These are phyloP conservation scores for Mucor racemosus DNA, from an alignment of 371 early-diverging fungal genomes.

Conservation along the genomic window DNA sequence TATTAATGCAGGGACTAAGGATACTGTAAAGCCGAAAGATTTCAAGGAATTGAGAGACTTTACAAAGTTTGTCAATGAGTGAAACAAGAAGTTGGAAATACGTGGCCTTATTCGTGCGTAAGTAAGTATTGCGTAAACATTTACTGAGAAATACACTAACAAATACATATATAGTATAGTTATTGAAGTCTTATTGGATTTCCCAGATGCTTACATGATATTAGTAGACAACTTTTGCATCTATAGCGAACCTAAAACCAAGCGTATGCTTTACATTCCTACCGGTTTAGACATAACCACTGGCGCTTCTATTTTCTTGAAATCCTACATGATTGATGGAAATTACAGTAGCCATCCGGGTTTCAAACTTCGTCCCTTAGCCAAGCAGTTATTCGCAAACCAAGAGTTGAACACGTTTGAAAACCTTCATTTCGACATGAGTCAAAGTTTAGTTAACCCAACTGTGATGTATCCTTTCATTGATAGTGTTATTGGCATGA, in stretches of 20 bases:
- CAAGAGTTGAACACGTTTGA: constrained; percentile 20
- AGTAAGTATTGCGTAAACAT: too few relatives aligned
- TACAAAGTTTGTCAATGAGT: constrained; percentile 27
- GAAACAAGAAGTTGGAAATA: constrained; percentile 23
- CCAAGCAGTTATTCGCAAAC: constrained; percentile 15
- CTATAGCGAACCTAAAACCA: constrained; percentile 12
- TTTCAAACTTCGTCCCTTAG: constrained; percentile 20
- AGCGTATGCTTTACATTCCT: constrained; percentile 32
- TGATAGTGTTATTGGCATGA: constrained; percentile 24
- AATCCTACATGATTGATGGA: constrained; percentile 19
- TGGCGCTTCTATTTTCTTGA: constrained; percentile 21
- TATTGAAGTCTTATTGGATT: constrained; percentile 18
- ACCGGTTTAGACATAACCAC: constrained; percentile 36
- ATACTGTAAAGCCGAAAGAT: not conserved
- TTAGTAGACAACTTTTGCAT: constrained; percentile 23
- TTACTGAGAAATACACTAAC: too few relatives aligned
- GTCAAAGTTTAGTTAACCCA: constrained; percentile 22
- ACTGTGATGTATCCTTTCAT: constrained; percentile 23
- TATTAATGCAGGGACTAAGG: constrained; percentile 22
- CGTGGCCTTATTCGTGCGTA: constrained; percentile 21
- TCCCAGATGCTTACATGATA: constrained; percentile 26
- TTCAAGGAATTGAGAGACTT: constrained; percentile 21
- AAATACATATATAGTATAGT: not conserved
- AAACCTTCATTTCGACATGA: constrained; percentile 8
- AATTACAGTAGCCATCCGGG: constrained; percentile 37